A percentile compares a stretch with the other conserved stretches of the same genome.
Conservation (phyloP, 768 basidiomycete genomes). For the Udeniomyces megalosporus region DNA sequence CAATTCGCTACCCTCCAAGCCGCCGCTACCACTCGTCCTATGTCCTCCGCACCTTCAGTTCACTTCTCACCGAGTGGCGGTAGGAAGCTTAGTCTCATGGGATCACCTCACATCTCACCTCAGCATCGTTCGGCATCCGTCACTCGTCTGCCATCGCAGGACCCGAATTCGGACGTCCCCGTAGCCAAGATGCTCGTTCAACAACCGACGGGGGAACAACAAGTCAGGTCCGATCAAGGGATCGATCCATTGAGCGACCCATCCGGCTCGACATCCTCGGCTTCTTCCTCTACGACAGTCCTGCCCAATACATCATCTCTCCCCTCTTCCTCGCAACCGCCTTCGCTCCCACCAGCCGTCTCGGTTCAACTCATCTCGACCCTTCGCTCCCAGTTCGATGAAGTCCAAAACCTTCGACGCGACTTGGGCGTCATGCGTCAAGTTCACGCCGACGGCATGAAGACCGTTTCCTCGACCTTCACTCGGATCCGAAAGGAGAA, state of each 20-base stretch:
- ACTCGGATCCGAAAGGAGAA: conserved; percentile 65
- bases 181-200: too few relatives aligned
- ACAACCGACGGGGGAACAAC: not conserved
- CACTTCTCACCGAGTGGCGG: not conserved
- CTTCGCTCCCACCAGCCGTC: not conserved
- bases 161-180: not conserved
- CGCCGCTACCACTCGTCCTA: not conserved
- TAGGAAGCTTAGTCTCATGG: not conserved
- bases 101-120: not conserved
- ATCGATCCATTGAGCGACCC: not conserved
- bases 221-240: not conserved
- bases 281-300: too few relatives aligned
- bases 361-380: conserved; percentile 47
- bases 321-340: not conserved
- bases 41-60: not conserved
- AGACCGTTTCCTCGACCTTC: conserved; percentile 73
- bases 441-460: conserved; percentile 84
- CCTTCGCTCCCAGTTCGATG: conserved; percentile 82
- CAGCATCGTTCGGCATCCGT: not conserved
- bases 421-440: conserved; percentile 89
- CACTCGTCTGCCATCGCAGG: not conserved
- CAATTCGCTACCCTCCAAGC: conserved; percentile 15
- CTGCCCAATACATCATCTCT: too few relatives aligned
- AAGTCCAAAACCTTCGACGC: conserved; percentile 80
- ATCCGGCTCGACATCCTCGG: not conserved